phyloP scores from a whole-genome alignment of 1,284 basidiomycete species.

The Cutaneotrichosporon sp. region DNA sequence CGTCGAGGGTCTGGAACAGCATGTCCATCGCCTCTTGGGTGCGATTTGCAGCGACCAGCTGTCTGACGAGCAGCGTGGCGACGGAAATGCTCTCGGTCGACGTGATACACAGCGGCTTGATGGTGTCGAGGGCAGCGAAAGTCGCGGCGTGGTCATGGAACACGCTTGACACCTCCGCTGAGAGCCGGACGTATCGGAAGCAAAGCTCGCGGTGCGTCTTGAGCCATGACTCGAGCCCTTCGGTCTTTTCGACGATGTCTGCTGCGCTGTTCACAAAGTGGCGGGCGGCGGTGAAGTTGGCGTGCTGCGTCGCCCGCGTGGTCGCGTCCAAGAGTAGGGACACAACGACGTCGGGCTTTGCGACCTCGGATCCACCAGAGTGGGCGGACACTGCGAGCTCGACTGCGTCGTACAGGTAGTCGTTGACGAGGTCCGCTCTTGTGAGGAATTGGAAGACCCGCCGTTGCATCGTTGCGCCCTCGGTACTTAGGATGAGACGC shows the following conservation, averaged over 20 bases:
- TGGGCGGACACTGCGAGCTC: constrained; percentile 34
- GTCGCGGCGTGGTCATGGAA: constrained; percentile 29
- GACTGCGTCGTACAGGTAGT: constrained; percentile 40
- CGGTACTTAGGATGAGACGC: constrained; percentile 24
- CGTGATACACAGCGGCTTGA: constrained; percentile 24
- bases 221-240: constrained; percentile 28
- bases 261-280: constrained; percentile 26
- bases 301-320: constrained; percentile 19
- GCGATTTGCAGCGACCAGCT: constrained; percentile 28
- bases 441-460: constrained; percentile 31
- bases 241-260: constrained; percentile 27
- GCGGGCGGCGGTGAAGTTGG: constrained; percentile 29
- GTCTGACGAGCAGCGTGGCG: constrained; percentile 27
- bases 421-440: constrained; percentile 16
- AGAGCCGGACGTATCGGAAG: constrained; percentile 26
- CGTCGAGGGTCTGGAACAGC: constrained; percentile 21
- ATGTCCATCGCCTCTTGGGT: constrained; percentile 21
- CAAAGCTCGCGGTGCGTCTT: constrained; percentile 18
- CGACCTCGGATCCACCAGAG: constrained; percentile 10
- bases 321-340: constrained; percentile 29
- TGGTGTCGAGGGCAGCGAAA: constrained; percentile 22
- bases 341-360: constrained; percentile 21
- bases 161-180: constrained; percentile 29
- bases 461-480: constrained; percentile 25
- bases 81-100: constrained; percentile 28